Percentiles rank a stretch among this genome's conserved stretches.
phyloP scores from a whole-genome alignment of 2,329 filamentous ascomycete species.

The Atkinsonella hypoxylon region DNA sequence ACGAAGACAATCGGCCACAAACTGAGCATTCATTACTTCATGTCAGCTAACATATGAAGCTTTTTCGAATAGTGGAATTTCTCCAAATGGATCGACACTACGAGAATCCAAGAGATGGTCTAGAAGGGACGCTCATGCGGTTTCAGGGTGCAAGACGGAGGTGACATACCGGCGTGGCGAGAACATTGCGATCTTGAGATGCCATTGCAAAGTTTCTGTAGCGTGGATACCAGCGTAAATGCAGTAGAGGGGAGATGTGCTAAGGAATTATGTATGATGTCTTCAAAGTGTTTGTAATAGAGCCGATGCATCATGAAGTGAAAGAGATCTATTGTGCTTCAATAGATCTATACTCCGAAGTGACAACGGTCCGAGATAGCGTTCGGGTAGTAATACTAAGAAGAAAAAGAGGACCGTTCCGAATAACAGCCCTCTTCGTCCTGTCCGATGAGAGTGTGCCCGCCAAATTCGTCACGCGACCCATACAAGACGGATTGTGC shows the following conservation, averaged over 20 bases:
- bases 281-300: background rate
- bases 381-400: too few species aligned
- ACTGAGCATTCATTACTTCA: slow-evolving; percentile 37
- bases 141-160: slow-evolving; percentile 7
- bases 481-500: background rate
- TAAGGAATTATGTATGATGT: background rate
- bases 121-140: background rate
- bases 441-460: background rate
- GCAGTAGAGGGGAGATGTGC: background rate
- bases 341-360: background rate
- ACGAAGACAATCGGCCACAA: slow-evolving; percentile 98
- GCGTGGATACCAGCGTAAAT: background rate
- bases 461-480: background rate
- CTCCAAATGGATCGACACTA: background rate
- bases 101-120: background rate
- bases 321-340: background rate
- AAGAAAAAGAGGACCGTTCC: too few species aligned
- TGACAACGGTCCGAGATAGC: background rate
- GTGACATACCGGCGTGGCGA: slow-evolving; percentile 55
- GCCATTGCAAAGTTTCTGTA: background rate
- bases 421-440: too few species aligned
- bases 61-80: background rate
- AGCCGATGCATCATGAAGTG: background rate
- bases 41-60: slow-evolving; percentile 20
- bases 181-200: slow-evolving; percentile 30